Conservation (phyloP, 257 asterid genomes). For the Solanum paucissectum region DNA sequence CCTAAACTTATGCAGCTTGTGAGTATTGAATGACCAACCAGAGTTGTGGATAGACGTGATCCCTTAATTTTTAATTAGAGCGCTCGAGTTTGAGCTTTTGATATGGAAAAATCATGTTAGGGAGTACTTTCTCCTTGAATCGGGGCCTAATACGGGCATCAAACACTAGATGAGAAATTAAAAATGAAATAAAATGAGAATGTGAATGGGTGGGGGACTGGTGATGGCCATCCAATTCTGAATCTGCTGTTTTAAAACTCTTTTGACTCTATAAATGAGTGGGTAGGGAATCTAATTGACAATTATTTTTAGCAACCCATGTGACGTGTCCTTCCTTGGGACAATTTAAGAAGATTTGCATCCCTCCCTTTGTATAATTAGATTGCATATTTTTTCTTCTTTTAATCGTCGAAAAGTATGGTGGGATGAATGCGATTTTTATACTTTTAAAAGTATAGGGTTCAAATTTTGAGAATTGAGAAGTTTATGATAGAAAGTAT, state of each 20-base stretch:
- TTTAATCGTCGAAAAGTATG: background rate
- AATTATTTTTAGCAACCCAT: slow-evolving; percentile 9
- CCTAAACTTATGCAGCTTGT: background rate
- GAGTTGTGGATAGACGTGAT: background rate
- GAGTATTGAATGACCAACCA: background rate
- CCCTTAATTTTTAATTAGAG: background rate
- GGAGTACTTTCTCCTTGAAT: background rate
- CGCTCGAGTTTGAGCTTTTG: rapidly evolving
- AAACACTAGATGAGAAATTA: background rate
- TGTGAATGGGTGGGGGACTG: background rate
- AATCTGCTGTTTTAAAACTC: background rate
- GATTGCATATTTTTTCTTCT: background rate
- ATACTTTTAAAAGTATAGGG: background rate
- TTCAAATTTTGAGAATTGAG: background rate
- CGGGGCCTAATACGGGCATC: background rate
- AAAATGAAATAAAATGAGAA: background rate
- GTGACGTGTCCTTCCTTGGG: slow-evolving; percentile 22
- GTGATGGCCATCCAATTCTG: background rate
- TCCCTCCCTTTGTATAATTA: background rate
- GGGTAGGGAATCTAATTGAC: slow-evolving; percentile 14
- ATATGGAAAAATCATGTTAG: background rate
- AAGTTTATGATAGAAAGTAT: background rate
- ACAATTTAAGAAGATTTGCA: background rate
- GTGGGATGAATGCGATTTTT: background rate
- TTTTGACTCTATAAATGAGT: background rate